A percentile compares a stretch with the other conserved stretches of the same genome.
These are phyloP conservation scores for Epichloe bromicola DNA, from an alignment of 2,329 filamentous ascomycete species.

Conservation along the genomic window DNA sequence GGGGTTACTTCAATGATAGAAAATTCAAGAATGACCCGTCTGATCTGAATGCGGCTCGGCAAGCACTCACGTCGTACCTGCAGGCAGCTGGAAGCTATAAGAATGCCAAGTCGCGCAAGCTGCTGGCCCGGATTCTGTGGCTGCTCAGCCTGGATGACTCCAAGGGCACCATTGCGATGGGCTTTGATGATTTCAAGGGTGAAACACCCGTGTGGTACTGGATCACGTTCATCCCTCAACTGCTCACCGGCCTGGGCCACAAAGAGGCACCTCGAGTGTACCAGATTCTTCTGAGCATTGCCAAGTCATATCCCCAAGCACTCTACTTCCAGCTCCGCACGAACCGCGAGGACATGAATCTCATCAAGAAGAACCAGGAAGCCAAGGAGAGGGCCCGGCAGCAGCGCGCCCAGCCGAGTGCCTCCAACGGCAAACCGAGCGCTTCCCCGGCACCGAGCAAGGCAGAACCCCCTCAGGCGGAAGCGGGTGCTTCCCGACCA, in stretches of 20 bases:
- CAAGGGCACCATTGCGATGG: constrained; percentile 67
- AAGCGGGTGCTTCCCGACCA: constrained; percentile 30
- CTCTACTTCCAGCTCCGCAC: constrained; percentile 93
- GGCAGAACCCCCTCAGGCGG: constrained; percentile 31
- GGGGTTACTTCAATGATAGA: constrained; percentile 95
- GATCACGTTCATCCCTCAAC: constrained; percentile 97
- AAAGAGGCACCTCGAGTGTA: constrained; percentile 83
- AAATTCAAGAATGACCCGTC: constrained; percentile 84
- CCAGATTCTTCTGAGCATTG: constrained; percentile 79
- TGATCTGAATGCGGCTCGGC: constrained; percentile 72
- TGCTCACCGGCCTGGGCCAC: constrained; percentile 81
- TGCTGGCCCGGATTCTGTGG: constrained; percentile 90
- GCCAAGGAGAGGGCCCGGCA: constrained; percentile 52
- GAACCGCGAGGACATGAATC: constrained; percentile 82
- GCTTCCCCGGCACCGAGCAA: constrained; percentile 39
- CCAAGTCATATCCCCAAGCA: constrained; percentile 88
- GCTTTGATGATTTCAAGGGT: constrained; percentile 93
- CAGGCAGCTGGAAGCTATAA: constrained; percentile 95
- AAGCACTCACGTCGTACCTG: constrained; percentile 89
- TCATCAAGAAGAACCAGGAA: constrained; percentile 81
- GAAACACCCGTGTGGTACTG: constrained; percentile 98
- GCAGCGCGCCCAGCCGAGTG: constrained; percentile 33
- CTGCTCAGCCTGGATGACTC: constrained; percentile 85
- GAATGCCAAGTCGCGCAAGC: constrained; percentile 87
- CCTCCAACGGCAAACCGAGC: constrained; percentile 30